Evolutionary conservation across 371 early-diverging fungal species (phyloP), one percentile per base, ranked within the genome.

Genomic region (Phascolomyces articulosus): DNA sequence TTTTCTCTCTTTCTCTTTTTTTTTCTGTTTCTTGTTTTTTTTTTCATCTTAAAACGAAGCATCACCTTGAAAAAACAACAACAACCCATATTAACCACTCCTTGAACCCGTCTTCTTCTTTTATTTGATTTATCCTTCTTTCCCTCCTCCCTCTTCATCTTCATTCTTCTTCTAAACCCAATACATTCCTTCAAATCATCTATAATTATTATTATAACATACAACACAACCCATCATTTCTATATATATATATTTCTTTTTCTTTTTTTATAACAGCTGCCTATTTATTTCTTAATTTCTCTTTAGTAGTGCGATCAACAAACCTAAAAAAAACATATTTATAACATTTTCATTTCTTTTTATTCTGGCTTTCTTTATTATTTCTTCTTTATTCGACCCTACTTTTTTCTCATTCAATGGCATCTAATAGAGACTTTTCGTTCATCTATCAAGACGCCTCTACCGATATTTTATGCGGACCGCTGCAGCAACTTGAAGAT

Each of bases 271-370:
- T 13, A 4, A 23, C 51, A 51, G 51, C 51, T 51, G 51, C 51
- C 51, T 24, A 51, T 24, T 10, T 23, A 51, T 51, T 23, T n/a
- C 23, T 1, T 51, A 15, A 44, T 1, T n/a, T 44, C 16, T 16
- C 16, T 16, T 44, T 44, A 51, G 51, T 51, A 51, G 51, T 51
- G 51, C 51, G 51, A 51, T 51, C 51, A 51, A 51, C 51, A 1
- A 34, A 34, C 34, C 44, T 44, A 44, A 44, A 44, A 44, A 51
- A 51, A 51, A 2, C n/a, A n/a, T n/a, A n/a, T n/a, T n/a, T n/a
- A n/a, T n/a, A n/a, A n/a, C n/a, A n/a, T n/a, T n/a, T n/a, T n/a
- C n/a, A n/a, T n/a, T n/a, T n/a, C n/a, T n/a, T n/a, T n/a, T n/a
- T n/a, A n/a, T n/a, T 24, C 26, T 23, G 51, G 51, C 51, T 51